Conservation (phyloP, 139 green algal species). For the Spirogloea muscicola region DNA sequence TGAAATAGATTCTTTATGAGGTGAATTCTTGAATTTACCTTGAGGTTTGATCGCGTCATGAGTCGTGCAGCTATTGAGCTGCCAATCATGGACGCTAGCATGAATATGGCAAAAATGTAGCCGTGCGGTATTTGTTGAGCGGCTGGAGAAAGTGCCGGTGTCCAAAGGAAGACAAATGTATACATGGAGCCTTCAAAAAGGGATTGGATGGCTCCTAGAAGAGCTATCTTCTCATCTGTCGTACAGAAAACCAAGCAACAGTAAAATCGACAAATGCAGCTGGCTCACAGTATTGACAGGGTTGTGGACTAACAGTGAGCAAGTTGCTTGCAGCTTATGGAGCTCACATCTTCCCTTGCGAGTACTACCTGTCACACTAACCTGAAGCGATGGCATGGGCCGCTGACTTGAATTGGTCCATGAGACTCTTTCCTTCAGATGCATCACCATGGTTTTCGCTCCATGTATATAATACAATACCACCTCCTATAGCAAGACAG, state of each 20-base stretch:
- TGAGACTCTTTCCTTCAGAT: constrained; percentile 15
- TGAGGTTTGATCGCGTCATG: constrained; percentile 42
- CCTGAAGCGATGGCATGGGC: constrained; percentile 7
- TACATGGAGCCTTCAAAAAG: constrained; percentile 96
- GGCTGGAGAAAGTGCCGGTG: constrained; percentile 64
- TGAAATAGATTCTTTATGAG: background rate
- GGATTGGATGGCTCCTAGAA: constrained; percentile 84
- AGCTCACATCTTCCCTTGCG: no score
- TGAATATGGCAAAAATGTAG: constrained; percentile 92
- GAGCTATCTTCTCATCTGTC: constrained; percentile 57
- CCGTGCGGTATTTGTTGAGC: constrained; percentile 84
- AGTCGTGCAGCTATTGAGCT: constrained; percentile 45
- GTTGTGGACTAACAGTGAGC: no score
- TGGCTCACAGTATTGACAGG: background rate
- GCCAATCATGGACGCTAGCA: constrained; percentile 81
- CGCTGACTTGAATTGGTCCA: constrained; percentile 16
- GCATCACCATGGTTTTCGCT: constrained; percentile 85
- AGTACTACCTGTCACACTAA: no score
- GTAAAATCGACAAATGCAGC: background rate
- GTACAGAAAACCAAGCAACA: background rate
- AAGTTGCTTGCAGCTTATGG: background rate
- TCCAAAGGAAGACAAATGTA: constrained; percentile 98
- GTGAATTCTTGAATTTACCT: background rate
- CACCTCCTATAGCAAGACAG: constrained; percentile 74
- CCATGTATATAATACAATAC: constrained; percentile 73